Conservation (phyloP, 768 basidiomycete genomes). For the Trametes meyenii region DNA sequence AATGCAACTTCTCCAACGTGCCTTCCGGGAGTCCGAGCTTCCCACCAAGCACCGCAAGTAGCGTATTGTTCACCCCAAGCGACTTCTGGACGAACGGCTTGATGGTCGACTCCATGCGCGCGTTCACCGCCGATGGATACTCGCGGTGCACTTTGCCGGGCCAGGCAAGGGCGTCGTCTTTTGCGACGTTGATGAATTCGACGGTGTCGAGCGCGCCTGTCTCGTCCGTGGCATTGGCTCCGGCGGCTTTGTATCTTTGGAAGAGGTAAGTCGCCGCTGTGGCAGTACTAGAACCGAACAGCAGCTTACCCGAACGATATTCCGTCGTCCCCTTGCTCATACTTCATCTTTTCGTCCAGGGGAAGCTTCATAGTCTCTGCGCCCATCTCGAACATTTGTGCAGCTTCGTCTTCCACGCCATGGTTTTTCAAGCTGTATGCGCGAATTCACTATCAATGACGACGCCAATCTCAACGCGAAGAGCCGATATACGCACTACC, state of each 20-base stretch:
- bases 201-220: slow-evolving; percentile 36
- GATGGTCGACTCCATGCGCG: slow-evolving; percentile 33
- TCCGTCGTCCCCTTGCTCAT: slow-evolving; percentile 46
- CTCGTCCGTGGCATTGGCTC: slow-evolving; percentile 38
- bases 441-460: neutral
- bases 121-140: slow-evolving; percentile 37
- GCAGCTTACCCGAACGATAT: slow-evolving; percentile 41
- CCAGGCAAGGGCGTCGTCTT: slow-evolving; percentile 41
- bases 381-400: slow-evolving; percentile 47
- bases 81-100: slow-evolving; percentile 35
- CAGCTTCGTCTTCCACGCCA: slow-evolving; percentile 39
- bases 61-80: slow-evolving; percentile 33
- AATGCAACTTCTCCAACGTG: slow-evolving; percentile 33
- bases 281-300: neutral
- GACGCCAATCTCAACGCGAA: neutral
- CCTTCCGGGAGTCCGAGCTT: slow-evolving; percentile 38
- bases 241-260: slow-evolving; percentile 35
- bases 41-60: slow-evolving; percentile 37
- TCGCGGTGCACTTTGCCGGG: slow-evolving; percentile 35
- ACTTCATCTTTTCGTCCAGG: slow-evolving; percentile 45
- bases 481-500: slow-evolving; percentile 45
- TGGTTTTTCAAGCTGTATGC: slow-evolving; percentile 46
- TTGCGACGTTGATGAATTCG: slow-evolving; percentile 41
- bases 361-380: slow-evolving; percentile 44
- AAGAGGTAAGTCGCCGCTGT: neutral